phyloP scores from a whole-genome alignment of 139 green algal genomes.

The Tetradesmus lagerheimii region DNA sequence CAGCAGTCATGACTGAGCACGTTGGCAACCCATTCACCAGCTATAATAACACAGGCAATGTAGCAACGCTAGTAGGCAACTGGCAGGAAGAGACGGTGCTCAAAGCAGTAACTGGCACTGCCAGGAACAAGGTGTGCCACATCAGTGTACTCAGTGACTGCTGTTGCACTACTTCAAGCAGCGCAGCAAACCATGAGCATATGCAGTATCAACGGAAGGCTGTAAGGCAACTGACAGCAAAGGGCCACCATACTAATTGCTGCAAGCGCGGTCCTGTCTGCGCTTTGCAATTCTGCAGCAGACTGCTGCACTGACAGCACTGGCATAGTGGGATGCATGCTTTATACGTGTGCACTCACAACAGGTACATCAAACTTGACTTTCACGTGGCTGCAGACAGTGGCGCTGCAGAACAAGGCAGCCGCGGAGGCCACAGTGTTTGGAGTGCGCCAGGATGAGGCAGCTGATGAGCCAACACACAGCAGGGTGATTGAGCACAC shows the following conservation, averaged over 20 bases:
- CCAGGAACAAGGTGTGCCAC: constrained; percentile 5
- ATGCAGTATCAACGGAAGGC: no score
- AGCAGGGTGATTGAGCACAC: constrained; percentile 14
- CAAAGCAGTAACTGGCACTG: constrained; percentile 4
- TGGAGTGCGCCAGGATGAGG: constrained; percentile 4
- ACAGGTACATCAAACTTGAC: not conserved
- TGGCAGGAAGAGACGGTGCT: constrained; percentile 30
- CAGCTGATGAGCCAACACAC: constrained; percentile 24
- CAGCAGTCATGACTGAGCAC: constrained; percentile 26
- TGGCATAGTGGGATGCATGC: no score
- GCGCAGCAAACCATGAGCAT: no score
- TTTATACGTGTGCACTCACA: no score
- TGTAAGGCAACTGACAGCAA: no score
- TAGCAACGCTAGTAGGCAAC: constrained; percentile 26
- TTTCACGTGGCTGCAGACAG: not conserved
- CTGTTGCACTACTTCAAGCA: no score
- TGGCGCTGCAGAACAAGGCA: not conserved
- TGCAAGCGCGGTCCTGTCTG: no score
- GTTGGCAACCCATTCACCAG: not conserved
- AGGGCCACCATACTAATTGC: no score
- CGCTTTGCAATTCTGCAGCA: no score
- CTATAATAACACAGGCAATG: constrained; percentile 22
- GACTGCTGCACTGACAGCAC: no score
- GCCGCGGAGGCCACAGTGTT: not conserved
- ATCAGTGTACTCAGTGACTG: not conserved